Evolutionary conservation across 2,329 filamentous ascomycete species (phyloP).

Genomic region (Juglanconis sp.): DNA sequence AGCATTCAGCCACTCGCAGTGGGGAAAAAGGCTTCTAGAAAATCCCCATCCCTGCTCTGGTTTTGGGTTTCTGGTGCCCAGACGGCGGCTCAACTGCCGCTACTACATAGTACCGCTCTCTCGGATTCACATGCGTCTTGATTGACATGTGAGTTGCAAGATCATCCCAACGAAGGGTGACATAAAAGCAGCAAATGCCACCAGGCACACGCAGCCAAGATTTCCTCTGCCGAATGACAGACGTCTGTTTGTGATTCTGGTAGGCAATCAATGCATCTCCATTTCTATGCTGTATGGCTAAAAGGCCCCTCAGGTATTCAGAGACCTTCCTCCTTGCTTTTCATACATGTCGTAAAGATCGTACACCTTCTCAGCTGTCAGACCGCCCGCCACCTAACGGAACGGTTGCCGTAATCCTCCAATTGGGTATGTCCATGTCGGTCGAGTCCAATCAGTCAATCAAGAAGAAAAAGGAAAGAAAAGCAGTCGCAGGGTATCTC

Average conservation of each 20-base stretch:
- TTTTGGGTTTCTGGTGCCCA: background rate
- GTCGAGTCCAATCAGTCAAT: background rate
- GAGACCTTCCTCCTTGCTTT: background rate
- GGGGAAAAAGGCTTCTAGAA: background rate
- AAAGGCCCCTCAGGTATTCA: background rate
- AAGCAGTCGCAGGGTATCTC: slow-evolving; percentile 3
- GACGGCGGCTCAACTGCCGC: background rate
- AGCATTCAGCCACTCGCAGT: background rate
- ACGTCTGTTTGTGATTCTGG: background rate
- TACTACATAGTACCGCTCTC: background rate
- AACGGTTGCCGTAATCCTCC: background rate
- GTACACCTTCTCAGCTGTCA: slow-evolving; percentile 4
- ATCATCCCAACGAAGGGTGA: slow-evolving; percentile 1
- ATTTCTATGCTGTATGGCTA: slow-evolving; percentile 6
- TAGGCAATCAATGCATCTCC: slow-evolving; percentile 2
- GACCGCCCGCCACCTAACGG: background rate
- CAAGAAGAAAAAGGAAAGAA: background rate
- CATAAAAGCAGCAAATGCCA: background rate
- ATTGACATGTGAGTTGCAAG: background rate
- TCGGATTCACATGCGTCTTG: background rate
- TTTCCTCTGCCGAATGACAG: background rate
- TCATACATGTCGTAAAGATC: slow-evolving; percentile 16
- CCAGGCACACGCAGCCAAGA: background rate
- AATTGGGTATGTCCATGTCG: slow-evolving; percentile 4
- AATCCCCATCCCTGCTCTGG: slow-evolving; percentile 3